Evolutionary conservation across 1,284 basidiomycete species (phyloP), one percentile per base, ranked within the genome.

Genomic region (Microbotryomycetes sp.): DNA sequence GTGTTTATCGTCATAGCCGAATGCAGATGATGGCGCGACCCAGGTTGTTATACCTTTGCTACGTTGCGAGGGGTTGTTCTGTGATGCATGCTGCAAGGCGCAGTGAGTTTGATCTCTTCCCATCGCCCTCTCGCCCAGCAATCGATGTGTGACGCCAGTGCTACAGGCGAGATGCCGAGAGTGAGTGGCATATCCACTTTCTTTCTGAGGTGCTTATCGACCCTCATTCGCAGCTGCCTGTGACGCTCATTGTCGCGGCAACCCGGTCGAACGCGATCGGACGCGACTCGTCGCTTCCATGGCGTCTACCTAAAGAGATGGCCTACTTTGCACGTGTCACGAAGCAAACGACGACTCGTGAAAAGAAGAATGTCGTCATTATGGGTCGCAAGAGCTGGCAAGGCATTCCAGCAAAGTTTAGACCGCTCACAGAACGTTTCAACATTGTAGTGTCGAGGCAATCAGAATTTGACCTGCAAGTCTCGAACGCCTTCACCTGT

Each of bases 381-480:
- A 98, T 99, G 96, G 96, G 96, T 5, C 81, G 93, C 52, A 93
- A 91, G 72, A 97, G 92, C 21, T 99, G 96, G 96, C 90, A 96
- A 75, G 91, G 89, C 74, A 98, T 99, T 62, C 94, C 96, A n/a
- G 69, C 73, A 6, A 89, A 85, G 74, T 91, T 89, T 77, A 82
- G 89, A 64, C 96, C 96, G 3, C 79, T 99, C 27, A 79, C 81
- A 48, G 82, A 81, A 30, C 80, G 96, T 45, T 67, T 83, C 62
- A 99, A 98, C 73, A 75, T 94, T 16, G 85, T 99, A 35, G 79
- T 97, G 35, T 91, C 85, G 68, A 79, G 83, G 29, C 84, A 86
- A 68, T 54, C 73, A 6, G 75, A 79, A 28, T 86, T 85, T 69
- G 76, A 84, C 54, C 73, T 90, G 86, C 91, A 74, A 69, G 85